Base-by-base conservation (phyloP, 1,139 yeast species). In the Arxiozyma telluris region DNA sequence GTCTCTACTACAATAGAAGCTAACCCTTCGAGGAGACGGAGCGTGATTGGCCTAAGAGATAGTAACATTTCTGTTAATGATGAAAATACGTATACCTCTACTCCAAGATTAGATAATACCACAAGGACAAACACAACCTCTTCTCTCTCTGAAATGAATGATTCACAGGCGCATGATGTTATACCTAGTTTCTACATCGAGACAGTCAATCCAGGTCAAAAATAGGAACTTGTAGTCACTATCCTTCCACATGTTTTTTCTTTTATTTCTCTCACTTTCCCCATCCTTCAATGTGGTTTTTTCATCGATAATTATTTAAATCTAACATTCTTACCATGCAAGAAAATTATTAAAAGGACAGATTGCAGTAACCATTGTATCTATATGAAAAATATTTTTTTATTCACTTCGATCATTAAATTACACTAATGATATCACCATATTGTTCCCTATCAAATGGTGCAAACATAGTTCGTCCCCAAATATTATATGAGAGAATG, bases 121-220 rank as follows among this genome's bases (percentile, higher is more conserved):
- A 62, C 64, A 18, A 54, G 59, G 38, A 61, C 64, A 12, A 59
- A 58, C 20, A 62, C 63, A 15, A 61, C 64, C 1, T 57, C 64
- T 15, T 61, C 64, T 5, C 57, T 62, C 27, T 64, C 63, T 6
- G 64, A 62, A 20, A 59, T 61, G 1, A 58, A 56, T 25, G 60
- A 59, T 49, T 59, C 59, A 7, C 58, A 60, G 41, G 43, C 57
- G 15, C 58, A 58, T 41, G 56, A 59, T 48, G 50, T 53, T 41
- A 47, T 59, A 42, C 62, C 64, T 18, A 59, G 59, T 49, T 58
- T 61, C 41, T 59, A 57, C 47, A 59, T 61, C 20, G 59, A 59
- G 30, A 55, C 56, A 4, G 42, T 46, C 11, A 34, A 46, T 46
- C 49, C 39, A 34, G 39, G 27, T 38, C 49, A 46, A 46, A 46